These are phyloP conservation scores for Cercospora beticola DNA, from an alignment of 2,329 filamentous ascomycete species.

Conservation along the genomic window DNA sequence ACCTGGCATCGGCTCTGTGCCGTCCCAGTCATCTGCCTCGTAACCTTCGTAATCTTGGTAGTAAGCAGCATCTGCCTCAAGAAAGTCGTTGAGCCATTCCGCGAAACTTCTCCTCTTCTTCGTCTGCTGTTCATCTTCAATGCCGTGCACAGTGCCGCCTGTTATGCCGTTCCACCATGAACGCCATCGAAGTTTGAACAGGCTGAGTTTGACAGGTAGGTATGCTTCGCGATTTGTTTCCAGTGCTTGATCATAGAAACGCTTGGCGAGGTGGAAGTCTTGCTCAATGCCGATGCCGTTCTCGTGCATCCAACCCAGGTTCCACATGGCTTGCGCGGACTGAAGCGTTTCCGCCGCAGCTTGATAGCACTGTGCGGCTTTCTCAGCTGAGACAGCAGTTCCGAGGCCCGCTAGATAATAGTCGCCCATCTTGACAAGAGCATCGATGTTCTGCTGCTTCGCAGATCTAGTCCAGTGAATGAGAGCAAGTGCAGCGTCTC, in stretches of 20 bases:
- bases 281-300: constrained; percentile 90
- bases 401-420: constrained; percentile 89
- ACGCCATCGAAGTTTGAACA: constrained; percentile 78
- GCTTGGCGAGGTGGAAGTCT: constrained; percentile 94
- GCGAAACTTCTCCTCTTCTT: constrained; percentile 51
- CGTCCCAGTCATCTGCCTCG: constrained; percentile 46
- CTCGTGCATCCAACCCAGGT: constrained; percentile 99
- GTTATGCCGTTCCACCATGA: constrained; percentile 95
- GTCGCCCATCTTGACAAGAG: constrained; percentile 96
- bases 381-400: constrained; percentile 63
- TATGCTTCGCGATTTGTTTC: constrained; percentile 91
- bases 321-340: constrained; percentile 94
- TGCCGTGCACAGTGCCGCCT: constrained; percentile 86
- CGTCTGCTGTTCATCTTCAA: constrained; percentile 66
- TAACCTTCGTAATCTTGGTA: constrained; percentile 49
- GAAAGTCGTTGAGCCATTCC: constrained; percentile 85
- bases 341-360: constrained; percentile 87
- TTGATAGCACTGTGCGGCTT: constrained; percentile 89
- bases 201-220: constrained; percentile 81
- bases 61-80: constrained; percentile 56
- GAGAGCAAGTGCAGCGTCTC: constrained; percentile 67
- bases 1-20: constrained; percentile 49
- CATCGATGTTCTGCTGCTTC: constrained; percentile 88
- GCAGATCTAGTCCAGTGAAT: constrained; percentile 95
- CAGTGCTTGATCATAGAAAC: constrained; percentile 90